Evolutionary conservation across 129 eudicot species (phyloP).

Genomic region (Artemisia argyi): DNA sequence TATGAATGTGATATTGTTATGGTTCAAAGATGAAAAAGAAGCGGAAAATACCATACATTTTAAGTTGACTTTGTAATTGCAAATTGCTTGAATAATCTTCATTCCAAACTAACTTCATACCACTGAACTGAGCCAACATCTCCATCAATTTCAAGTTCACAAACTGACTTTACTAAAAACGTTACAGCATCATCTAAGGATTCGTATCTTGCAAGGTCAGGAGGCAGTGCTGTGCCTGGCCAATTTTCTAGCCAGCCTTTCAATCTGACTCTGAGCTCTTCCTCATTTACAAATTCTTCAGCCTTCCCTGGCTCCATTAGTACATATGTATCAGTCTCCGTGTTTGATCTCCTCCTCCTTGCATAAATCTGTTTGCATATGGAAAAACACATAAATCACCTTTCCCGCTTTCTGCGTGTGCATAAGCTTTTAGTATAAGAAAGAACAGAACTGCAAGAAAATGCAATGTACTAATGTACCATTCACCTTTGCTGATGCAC

Average conservation of each 20-base stretch:
- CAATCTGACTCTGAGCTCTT: constrained; percentile 59
- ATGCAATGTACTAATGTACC: no score
- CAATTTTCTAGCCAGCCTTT: constrained; percentile 84
- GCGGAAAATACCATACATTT: neutral
- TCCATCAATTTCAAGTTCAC: constrained; percentile 91
- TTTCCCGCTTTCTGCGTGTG: neutral
- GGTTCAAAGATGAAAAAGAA: no score
- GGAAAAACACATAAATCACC: constrained; percentile 18
- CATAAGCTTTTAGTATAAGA: neutral
- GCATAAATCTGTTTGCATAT: constrained; percentile 41
- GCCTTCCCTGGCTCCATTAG: constrained; percentile 80
- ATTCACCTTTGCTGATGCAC: no score
- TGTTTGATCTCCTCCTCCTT: constrained; percentile 78
- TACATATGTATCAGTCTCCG: constrained; percentile 61
- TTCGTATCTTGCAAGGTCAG: constrained; percentile 86
- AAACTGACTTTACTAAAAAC: constrained; percentile 69
- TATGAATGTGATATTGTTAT: neutral
- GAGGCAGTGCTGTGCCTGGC: constrained; percentile 72
- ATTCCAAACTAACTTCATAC: constrained; percentile 79
- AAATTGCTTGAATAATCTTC: constrained; percentile 13
- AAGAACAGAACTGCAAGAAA: neutral
- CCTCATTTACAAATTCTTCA: constrained; percentile 84
- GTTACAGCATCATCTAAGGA: constrained; percentile 75
- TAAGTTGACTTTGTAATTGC: neutral
- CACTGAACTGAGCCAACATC: constrained; percentile 92